Base-by-base conservation (phyloP, 139 green algal species). In the Pycnococcus provasolii region DNA sequence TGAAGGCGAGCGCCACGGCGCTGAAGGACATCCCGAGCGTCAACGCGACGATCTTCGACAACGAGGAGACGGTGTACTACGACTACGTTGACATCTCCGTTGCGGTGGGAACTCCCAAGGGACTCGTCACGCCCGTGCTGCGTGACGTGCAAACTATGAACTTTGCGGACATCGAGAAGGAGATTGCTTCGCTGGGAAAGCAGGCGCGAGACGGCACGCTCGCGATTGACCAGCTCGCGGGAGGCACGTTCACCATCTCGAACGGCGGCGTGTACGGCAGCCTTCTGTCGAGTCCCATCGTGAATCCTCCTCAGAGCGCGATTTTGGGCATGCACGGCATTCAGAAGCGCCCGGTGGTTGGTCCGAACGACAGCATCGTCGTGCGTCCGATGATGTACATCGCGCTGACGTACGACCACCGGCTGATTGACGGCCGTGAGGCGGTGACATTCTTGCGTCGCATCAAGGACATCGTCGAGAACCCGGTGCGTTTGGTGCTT, bases 231-330 rank as follows among this genome's bases (percentile, higher is more conserved):
- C 94, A 99, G 47, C 98, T 99, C 94, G 87, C 93, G 0, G 94
- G 94, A 15, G 94, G 94, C 68, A 99, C 94, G 46, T 99, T 99
- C 82, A 99, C 94, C 62, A 98, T 99, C 82, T 90, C 78, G 73
- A 99, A 99, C 73, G 94, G 94, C 39, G 94, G 94, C 64, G 94
- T 98, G 43, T 99, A 96, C 73, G 94, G 94, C 68, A 88, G 73
- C 62, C 66, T 99, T 70, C 79, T 97, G 59, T 88, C 78, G 70
- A 97, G 91, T 13, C 94, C 94, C 73, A 99, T 99, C 84, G 97
- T 99, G 83, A 99, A 99, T 78, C 91, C 93, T 4, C 93, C 93
- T 1, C 91, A 95, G 76, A 85, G 71, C 40, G 89, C 89, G 61
- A 96, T 95, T 72, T 79, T 89, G 67, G 94, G 94, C 61, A 99